phyloP scores from a whole-genome alignment of 768 basidiomycete species.

The Xerocomellus intermedius region DNA sequence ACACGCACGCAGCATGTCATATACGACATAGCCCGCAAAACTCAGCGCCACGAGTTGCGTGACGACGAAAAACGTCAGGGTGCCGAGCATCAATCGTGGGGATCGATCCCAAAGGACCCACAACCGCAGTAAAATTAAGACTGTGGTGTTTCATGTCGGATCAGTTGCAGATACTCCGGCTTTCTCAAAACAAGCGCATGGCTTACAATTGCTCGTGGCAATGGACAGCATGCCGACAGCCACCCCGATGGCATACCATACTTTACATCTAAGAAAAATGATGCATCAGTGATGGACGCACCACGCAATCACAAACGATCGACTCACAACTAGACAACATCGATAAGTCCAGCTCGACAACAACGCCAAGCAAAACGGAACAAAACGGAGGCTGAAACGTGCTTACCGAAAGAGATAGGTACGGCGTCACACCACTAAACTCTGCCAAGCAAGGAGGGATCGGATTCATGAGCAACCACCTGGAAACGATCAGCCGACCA shows the following conservation, averaged over 20 bases:
- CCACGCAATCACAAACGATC: background rate
- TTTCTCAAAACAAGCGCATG: background rate
- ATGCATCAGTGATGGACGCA: background rate
- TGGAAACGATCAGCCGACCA: background rate
- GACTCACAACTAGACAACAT: conserved; percentile 18
- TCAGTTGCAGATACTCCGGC: conserved; percentile 1
- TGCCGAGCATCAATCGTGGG: conserved; percentile 28
- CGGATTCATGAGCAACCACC: background rate
- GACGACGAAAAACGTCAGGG: conserved; percentile 29
- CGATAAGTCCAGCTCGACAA: background rate
- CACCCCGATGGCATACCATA: conserved; percentile 17
- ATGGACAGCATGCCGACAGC: conserved; percentile 37
- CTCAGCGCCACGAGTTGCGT: conserved; percentile 29
- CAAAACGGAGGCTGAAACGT: background rate
- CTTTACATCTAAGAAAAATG: conserved; percentile 23
- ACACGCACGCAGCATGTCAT: conserved; percentile 29
- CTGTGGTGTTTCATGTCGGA: conserved; percentile 17
- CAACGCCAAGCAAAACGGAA: background rate
- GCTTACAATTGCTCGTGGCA: conserved; percentile 37
- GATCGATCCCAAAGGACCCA: conserved; percentile 38
- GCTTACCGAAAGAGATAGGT: conserved; percentile 19
- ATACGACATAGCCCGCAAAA: conserved; percentile 25
- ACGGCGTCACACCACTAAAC: conserved; percentile 16
- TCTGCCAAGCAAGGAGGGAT: conserved; percentile 10
- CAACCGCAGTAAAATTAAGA: conserved; percentile 39